Base-by-base conservation (phyloP, 2,329 filamentous ascomycete genomes). In the Juglanconis sp. region DNA sequence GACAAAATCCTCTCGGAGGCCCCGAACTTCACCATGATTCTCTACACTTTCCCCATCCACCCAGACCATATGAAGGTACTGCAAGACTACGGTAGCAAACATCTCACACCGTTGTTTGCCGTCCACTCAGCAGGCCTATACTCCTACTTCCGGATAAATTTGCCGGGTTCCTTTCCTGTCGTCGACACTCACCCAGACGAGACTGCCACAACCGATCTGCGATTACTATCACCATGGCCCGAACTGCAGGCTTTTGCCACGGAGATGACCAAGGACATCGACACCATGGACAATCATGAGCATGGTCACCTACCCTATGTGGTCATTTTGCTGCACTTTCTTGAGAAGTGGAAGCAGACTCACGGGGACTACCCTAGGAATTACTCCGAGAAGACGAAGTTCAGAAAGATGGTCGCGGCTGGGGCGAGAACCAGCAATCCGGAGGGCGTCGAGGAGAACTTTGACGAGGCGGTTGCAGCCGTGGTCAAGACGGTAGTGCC, bases 111-210 rank as follows among this genome's bases (percentile, higher is more conserved):
- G 0, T 77, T 93, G 13, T 83, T 98, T 60, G 87, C 92, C 65
- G 83, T 95, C 49, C 92, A 96, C 71, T 96, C 89, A n/a, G 83
- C 90, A 46, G 95, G 95, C 34, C 97, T 96, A 77, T 96, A 95
- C 74, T 90, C 91, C 2, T 91, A 90, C 66, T 96, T 98, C 72
- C 89, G 87, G n/a, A 80, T 96, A 34, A 81, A 85, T 66, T 78
- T 96, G 34, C 89, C 91, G 9, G 80, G 86, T n/a, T 85, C 87
- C 34, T 96, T 96, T 68, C 92, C 94, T 5, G 90, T 99, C 60
- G 90, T 99, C 64, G 94, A 99, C 71, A 98, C 95, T 49, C 95
- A 99, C 70, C 95, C 95, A 1, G 92, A 96, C 64, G 87, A 91
- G 46, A 90, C 91, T 44, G 87, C 91, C 7, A 95, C 87, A 0